Conservation (phyloP, 805 yeast genomes). For the Barnettozyma sucrosica region DNA sequence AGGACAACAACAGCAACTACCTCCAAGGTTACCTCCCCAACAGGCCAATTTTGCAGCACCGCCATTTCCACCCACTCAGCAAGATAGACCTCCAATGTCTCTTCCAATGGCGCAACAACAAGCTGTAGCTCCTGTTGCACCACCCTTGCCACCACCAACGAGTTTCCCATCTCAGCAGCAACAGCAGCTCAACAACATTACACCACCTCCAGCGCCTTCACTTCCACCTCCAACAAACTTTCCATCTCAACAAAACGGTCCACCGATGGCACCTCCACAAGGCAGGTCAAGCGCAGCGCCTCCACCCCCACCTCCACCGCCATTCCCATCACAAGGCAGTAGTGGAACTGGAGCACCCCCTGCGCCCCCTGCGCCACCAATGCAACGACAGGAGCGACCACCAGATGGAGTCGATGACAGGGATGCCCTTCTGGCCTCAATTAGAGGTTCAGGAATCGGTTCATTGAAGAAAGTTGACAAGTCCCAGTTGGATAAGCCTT, state of each 20-base stretch:
- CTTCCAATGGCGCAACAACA: slow-evolving; percentile 14
- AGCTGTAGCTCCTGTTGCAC: slow-evolving; percentile 5
- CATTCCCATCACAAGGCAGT: slow-evolving; percentile 2
- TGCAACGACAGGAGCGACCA: slow-evolving; percentile 26
- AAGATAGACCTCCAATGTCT: slow-evolving; percentile 6
- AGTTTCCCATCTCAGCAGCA: background rate
- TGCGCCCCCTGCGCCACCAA: slow-evolving; percentile 31
- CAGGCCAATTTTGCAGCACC: slow-evolving; percentile 15
- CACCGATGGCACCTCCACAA: slow-evolving; percentile 11
- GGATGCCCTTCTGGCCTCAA: slow-evolving; percentile 82
- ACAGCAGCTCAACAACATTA: background rate
- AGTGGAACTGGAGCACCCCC: background rate
- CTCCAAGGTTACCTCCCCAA: slow-evolving; percentile 17
- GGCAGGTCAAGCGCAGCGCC: slow-evolving; percentile 11
- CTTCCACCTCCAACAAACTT: slow-evolving; percentile 9
- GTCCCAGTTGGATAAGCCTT: slow-evolving; percentile 74
- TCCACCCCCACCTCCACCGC: slow-evolving; percentile 26
- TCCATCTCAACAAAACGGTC: slow-evolving; percentile 2
- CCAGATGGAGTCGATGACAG: slow-evolving; percentile 49
- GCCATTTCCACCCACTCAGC: slow-evolving; percentile 20
- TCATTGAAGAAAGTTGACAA: slow-evolving; percentile 74
- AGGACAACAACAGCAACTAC: slow-evolving; percentile 19
- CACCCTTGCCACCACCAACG: slow-evolving; percentile 18
- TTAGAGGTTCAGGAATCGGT: slow-evolving; percentile 69
- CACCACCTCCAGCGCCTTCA: background rate